Evolutionary conservation across 2,329 filamentous ascomycete species (phyloP).

Genomic region (Boeremia lycopersici): DNA sequence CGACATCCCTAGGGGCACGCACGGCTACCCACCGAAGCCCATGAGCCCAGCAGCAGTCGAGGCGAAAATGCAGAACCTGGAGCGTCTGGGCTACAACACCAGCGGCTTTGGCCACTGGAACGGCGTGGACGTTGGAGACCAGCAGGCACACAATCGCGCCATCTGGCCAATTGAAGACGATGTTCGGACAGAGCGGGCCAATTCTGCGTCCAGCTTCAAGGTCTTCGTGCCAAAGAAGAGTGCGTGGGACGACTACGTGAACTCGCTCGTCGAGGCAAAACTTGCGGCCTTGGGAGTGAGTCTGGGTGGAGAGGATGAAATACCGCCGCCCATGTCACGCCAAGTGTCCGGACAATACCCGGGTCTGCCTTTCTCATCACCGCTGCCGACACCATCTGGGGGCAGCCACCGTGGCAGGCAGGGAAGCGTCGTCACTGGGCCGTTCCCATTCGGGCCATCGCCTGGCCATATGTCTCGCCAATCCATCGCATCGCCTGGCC

Average conservation of each 20-base stretch:
- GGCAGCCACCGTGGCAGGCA: conserved; percentile 69
- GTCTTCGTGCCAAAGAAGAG: conserved; percentile 75
- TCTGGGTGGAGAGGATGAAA: conserved; percentile 71
- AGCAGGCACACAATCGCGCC: conserved; percentile 64
- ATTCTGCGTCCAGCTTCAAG: conserved; percentile 55
- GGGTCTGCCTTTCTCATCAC: conserved; percentile 80
- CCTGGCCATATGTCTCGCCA: conserved; percentile 64
- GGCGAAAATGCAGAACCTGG: conserved; percentile 69
- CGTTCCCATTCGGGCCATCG: conserved; percentile 63
- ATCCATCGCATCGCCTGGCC: conserved; percentile 73
- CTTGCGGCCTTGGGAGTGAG: conserved; percentile 88
- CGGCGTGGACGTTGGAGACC: conserved; percentile 36
- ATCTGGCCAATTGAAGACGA: conserved; percentile 71
- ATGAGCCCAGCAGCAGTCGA: conserved; percentile 60
- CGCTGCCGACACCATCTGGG: conserved; percentile 78
- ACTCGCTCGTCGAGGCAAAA: conserved; percentile 87
- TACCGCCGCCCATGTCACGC: conserved; percentile 68
- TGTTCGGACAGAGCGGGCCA: conserved; percentile 60
- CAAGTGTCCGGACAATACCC: conserved; percentile 76
- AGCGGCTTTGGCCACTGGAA: conserved; percentile 70
- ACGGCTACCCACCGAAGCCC: conserved; percentile 51
- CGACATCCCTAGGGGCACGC: conserved; percentile 49
- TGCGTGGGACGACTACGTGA: conserved; percentile 79
- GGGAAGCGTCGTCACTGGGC: conserved; percentile 61
- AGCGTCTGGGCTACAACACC: conserved; percentile 71